A percentile compares a stretch with the other conserved stretches of the same genome.
These are phyloP conservation scores for Myxozyma geophila DNA, from an alignment of 805 yeast genomes.

Conservation along the genomic window DNA sequence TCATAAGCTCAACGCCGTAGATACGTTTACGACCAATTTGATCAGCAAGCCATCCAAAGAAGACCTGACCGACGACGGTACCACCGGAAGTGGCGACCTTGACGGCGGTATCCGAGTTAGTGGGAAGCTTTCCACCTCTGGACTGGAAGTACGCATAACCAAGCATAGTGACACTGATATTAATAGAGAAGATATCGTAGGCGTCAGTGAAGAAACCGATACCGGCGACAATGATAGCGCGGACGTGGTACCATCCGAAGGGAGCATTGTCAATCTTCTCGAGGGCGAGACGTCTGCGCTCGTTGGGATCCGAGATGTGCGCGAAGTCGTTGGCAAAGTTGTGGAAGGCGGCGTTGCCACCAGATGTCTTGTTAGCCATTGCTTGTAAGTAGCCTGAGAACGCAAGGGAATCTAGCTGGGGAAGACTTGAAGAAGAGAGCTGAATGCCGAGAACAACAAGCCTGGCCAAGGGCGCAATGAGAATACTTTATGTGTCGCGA, in stretches of 20 bases:
- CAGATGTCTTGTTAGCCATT: conserved; percentile 38
- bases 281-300: conserved; percentile 63
- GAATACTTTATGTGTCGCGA: neutral
- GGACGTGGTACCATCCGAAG: conserved; percentile 62
- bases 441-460: neutral
- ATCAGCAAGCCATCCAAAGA: conserved; percentile 85
- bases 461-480: neutral
- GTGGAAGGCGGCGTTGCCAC: conserved; percentile 64
- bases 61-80: conserved; percentile 87
- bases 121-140: conserved; percentile 56
- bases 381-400: neutral
- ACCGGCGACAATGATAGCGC: conserved; percentile 56
- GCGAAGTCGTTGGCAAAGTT: conserved; percentile 59
- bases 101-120: conserved; percentile 72
- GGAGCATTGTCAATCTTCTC: conserved; percentile 63
- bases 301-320: conserved; percentile 61
- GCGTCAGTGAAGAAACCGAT: conserved; percentile 94
- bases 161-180: conserved; percentile 80
- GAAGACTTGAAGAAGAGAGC: neutral
- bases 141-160: conserved; percentile 74
- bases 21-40: conserved; percentile 81
- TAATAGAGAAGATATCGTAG: conserved; percentile 89
- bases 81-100: conserved; percentile 93
- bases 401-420: neutral
- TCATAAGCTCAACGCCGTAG: conserved; percentile 83